Conservation (phyloP, 352 stramenopile species). For the Phytophthora cryptogea region DNA sequence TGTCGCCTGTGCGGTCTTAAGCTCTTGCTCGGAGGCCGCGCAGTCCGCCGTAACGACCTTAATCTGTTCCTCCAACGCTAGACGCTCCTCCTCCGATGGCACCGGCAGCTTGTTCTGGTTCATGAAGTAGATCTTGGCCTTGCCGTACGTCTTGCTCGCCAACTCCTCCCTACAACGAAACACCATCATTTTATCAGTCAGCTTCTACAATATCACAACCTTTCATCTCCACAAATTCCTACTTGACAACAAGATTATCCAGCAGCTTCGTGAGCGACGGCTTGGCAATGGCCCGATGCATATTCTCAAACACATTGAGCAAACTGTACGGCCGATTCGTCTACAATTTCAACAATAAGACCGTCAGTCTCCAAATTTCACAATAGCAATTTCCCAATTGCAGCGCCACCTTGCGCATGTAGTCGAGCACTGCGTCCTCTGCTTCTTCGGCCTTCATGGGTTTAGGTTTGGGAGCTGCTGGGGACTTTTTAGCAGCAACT, state of each 20-base stretch:
- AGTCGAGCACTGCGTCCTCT: conserved; percentile 60
- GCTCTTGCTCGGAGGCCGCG: conserved; percentile 49
- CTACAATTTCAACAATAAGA: conserved; percentile 30
- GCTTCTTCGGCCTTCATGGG: conserved; percentile 49
- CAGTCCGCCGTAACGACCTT: conserved; percentile 53
- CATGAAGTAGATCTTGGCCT: conserved; percentile 85
- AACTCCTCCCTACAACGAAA: conserved; percentile 53
- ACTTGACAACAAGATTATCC: conserved; percentile 72
- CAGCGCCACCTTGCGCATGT: conserved; percentile 65
- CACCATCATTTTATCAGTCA: background rate
- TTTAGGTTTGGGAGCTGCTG: conserved; percentile 29
- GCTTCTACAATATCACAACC: background rate
- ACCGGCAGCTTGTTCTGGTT: conserved; percentile 74
- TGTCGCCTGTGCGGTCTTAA: conserved; percentile 53
- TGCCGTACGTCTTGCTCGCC: conserved; percentile 76
- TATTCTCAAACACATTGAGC: conserved; percentile 87
- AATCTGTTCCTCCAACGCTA: conserved; percentile 59
- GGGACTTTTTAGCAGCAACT: conserved; percentile 15
- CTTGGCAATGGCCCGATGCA: conserved; percentile 78
- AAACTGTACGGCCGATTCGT: conserved; percentile 84
- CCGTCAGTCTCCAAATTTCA: background rate
- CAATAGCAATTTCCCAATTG: conserved; percentile 1
- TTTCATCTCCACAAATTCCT: conserved; percentile 6
- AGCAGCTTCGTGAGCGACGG: conserved; percentile 75
- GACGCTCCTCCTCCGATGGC: conserved; percentile 50